A percentile compares a stretch with the other conserved stretches of the same genome.
phyloP scores from a whole-genome alignment of 2,329 filamentous ascomycete species.

The Penicillium brasilianum region DNA sequence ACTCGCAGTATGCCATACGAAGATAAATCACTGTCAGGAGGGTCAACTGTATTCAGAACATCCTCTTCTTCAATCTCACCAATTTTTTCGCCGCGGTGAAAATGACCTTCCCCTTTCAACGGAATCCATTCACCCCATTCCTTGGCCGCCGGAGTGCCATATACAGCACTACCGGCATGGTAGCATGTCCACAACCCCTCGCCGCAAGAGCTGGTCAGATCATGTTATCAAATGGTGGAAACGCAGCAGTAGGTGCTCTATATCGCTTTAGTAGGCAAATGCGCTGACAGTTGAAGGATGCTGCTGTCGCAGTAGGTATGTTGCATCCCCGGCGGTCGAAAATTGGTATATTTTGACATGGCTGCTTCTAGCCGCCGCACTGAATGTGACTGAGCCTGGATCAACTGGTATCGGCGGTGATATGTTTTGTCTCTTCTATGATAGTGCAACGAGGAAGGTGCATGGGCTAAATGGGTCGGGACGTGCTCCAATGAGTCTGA shows the following conservation, averaged over 20 bases:
- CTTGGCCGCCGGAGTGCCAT: no score
- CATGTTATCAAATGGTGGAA: conserved; percentile 80
- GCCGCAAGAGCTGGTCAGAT: conserved; percentile 85
- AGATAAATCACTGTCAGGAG: no score
- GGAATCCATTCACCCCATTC: no score
- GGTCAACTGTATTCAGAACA: no score
- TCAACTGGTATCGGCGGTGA: conserved; percentile 95
- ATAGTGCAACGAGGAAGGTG: conserved; percentile 78
- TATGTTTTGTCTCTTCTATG: conserved; percentile 92
- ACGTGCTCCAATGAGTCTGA: conserved; percentile 70
- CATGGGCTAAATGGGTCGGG: conserved; percentile 89
- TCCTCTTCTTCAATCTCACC: no score
- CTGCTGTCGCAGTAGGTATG: neutral
- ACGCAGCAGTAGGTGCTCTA: conserved; percentile 32
- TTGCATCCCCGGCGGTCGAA: neutral
- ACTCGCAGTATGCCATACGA: no score
- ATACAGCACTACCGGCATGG: conserved; percentile 64
- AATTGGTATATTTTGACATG: neutral
- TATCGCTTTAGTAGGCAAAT: conserved; percentile 38
- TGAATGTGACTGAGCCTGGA: conserved; percentile 90
- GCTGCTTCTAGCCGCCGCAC: conserved; percentile 69
- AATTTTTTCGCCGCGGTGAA: no score
- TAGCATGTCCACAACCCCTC: conserved; percentile 87
- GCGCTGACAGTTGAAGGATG: neutral
- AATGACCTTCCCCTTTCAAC: no score